Base-by-base conservation (phyloP, 2,329 filamentous ascomycete genomes). In the Epichloe hybrida region DNA sequence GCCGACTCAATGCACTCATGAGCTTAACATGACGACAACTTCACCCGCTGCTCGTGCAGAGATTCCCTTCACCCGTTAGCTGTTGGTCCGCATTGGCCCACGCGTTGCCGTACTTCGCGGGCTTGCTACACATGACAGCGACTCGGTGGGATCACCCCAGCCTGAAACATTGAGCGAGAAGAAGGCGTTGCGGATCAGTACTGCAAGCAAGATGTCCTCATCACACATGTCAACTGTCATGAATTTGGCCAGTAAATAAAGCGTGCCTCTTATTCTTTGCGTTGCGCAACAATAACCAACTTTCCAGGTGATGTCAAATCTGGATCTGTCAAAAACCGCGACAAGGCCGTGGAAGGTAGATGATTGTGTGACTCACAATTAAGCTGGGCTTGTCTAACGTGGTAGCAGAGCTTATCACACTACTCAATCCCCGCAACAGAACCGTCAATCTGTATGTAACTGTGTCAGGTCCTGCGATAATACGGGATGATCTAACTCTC, bases 281-380 rank as follows among this genome's bases (percentile, higher is more conserved):
- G 34, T 27, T 38, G 42, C 56, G 60, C 31, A 59, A 50, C 13
- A 17, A 27, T 37, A 42, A 51, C 50, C 17, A 37, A 43, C 17
- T 45, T 27, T 35, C 17, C 52, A 71, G 68, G 58, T 21, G 60
- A 65, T 44, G 61, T 69, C 44, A 66, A 64, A 48, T 62, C 61
- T 17, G 63, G 62, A 6, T 60, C 61, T 31, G 23, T 66, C 41
- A 71, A 65, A 55, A 63, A 68, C 42, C 66, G 70, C 34, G 65
- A 68, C 31, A 63, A 65, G 36, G 70, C 69, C 11, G 55, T 73
- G 1, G 69, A 72, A 55, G 69, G 70, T 72, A 57, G 48, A 62
- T 2, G 7, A 47, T n/a, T 27, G 21, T 39, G 17, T 17, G 36
- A 4, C 15, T 7, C 23, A 4, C 9, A 31, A 31, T 15, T 17